A percentile compares a stretch with the other conserved stretches of the same genome.
Evolutionary conservation across 192 early-diverging fungal genomes (phyloP).

Genomic region (Coemansia sp.): DNA sequence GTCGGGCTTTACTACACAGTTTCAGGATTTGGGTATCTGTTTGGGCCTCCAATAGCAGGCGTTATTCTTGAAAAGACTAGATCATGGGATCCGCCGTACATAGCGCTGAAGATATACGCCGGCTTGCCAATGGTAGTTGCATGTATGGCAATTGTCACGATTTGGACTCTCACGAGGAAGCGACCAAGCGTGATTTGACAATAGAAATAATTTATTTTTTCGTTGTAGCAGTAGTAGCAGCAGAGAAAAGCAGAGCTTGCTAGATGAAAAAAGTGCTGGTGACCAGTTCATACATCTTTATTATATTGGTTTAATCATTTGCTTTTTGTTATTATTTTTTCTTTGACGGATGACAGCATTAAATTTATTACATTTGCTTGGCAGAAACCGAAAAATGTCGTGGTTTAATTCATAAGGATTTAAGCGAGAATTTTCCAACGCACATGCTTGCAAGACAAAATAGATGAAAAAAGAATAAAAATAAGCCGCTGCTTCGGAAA

Average conservation of each 20-base stretch:
- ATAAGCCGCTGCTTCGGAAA: no score
- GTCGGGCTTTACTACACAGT: constrained; percentile 49
- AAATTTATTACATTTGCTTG: neutral
- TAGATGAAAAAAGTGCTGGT: neutral
- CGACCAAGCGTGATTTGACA: constrained; percentile 2
- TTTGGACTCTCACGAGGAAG: constrained; percentile 25
- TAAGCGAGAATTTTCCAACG: no score
- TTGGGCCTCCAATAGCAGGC: constrained; percentile 50
- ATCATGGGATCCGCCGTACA: constrained; percentile 50
- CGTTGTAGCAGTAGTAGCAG: no score
- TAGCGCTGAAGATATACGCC: constrained; percentile 43
- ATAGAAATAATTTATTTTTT: neutral
- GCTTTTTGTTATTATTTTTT: neutral
- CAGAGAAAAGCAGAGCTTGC: no score
- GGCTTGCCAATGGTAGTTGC: constrained; percentile 46
- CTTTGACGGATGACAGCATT: neutral
- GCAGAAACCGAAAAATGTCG: no score
- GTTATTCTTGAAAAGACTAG: constrained; percentile 43
- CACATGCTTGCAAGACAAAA: no score
- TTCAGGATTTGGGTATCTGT: constrained; percentile 43
- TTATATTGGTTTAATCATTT: no score
- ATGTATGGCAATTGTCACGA: constrained; percentile 33
- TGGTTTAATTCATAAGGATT: no score
- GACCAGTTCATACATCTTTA: neutral
- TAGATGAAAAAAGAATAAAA: no score